These are phyloP conservation scores for Colletotrichum australisinense DNA, from an alignment of 2,329 filamentous ascomycete genomes.

Conservation along the genomic window DNA sequence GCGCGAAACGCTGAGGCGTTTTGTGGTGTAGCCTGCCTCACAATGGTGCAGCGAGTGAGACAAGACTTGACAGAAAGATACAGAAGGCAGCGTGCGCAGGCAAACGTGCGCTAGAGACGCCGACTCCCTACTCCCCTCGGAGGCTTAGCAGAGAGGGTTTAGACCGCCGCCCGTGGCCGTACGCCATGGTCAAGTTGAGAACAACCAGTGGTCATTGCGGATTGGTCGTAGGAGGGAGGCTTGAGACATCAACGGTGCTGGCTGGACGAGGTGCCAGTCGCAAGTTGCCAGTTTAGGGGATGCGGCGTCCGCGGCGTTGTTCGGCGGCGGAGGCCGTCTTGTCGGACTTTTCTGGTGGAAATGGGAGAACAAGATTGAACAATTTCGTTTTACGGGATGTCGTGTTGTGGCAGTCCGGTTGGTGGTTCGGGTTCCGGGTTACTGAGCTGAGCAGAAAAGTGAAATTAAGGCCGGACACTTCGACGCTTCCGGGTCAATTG, in stretches of 20 bases:
- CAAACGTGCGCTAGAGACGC: neutral
- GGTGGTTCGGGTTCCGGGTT: neutral
- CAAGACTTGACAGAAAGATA: neutral
- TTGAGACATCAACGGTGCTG: slow-evolving; percentile 17
- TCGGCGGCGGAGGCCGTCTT: neutral
- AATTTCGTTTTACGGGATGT: neutral
- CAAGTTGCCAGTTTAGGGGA: neutral
- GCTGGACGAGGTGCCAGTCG: neutral
- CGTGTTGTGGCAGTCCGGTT: neutral
- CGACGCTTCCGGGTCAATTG: neutral
- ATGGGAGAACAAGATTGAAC: neutral
- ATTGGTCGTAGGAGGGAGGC: neutral
- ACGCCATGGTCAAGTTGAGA: neutral
- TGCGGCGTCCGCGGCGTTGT: neutral
- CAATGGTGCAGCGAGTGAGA: slow-evolving; percentile 5
- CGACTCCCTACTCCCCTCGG: neutral
- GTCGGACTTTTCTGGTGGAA: neutral
- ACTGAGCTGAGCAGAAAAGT: neutral
- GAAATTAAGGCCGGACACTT: neutral
- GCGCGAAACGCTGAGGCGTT: slow-evolving; percentile 15
- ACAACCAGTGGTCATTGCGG: slow-evolving; percentile 4
- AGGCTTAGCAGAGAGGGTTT: slow-evolving; percentile 3
- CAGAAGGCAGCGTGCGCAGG: neutral
- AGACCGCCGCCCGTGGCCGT: neutral
- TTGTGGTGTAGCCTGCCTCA: neutral